A percentile compares a stretch with the other conserved stretches of the same genome.
These are phyloP conservation scores for Gossypium herbaceum DNA, from an alignment of 345 rosid genomes.

Conservation along the genomic window DNA sequence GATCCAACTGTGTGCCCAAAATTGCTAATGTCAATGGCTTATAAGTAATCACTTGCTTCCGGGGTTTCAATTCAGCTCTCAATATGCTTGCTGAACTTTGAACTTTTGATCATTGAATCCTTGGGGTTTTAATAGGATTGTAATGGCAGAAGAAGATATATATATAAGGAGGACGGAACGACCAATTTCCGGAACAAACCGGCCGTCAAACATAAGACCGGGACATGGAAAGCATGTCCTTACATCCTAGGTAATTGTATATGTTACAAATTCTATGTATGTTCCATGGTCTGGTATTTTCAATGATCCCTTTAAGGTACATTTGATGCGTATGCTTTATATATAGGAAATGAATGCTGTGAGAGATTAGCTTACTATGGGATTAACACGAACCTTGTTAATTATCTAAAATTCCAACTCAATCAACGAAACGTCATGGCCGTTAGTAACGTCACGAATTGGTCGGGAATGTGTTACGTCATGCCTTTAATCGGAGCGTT, in stretches of 20 bases:
- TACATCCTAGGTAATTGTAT: constrained; percentile 29
- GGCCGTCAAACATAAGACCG: constrained; percentile 31
- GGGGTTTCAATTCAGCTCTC: not conserved
- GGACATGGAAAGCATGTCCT: constrained; percentile 45
- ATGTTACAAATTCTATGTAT: not conserved
- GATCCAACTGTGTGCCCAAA: constrained; percentile 31
- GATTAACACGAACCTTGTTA: constrained; percentile 42
- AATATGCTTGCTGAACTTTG: no score
- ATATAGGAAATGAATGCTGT: constrained; percentile 39
- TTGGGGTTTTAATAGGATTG: not conserved
- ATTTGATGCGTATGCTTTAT: not conserved
- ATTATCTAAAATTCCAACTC: constrained; percentile 35
- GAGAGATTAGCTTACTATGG: constrained; percentile 42
- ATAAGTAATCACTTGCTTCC: not conserved
- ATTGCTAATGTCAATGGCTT: not conserved
- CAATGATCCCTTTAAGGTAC: not conserved
- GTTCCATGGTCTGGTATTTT: not conserved
- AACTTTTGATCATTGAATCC: not conserved
- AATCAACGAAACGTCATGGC: constrained; percentile 38
- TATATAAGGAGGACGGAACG: constrained; percentile 33
- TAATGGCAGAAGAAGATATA: constrained; percentile 30
- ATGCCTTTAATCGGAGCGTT: constrained; percentile 62
- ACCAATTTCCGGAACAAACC: constrained; percentile 31
- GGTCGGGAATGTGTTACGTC: constrained; percentile 60
- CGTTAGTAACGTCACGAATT: constrained; percentile 46